phyloP scores from a whole-genome alignment of 2,329 filamentous ascomycete species.

The Leptographium procerum region DNA sequence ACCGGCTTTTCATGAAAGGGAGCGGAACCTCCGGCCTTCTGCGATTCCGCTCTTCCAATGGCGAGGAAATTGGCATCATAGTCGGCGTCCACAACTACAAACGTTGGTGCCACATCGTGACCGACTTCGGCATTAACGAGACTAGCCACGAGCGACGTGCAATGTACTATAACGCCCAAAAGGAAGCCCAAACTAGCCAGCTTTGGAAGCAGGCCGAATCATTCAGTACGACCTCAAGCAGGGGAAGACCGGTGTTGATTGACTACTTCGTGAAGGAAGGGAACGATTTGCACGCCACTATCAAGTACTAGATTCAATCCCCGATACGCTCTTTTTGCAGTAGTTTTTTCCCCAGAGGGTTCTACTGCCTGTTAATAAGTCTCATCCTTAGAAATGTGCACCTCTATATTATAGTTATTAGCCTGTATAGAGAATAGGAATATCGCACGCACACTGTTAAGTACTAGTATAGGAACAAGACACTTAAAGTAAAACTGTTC shows the following conservation, averaged over 20 bases:
- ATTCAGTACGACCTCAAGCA: not conserved
- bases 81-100: not conserved
- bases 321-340: too few relatives aligned
- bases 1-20: not conserved
- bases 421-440: too few relatives aligned
- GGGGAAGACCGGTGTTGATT: not conserved
- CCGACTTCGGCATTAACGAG: not conserved
- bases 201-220: not conserved
- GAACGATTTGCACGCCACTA: not conserved
- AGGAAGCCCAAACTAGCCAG: not conserved
- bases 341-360: too few relatives aligned
- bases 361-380: too few relatives aligned
- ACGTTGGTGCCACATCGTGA: not conserved
- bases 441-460: too few relatives aligned
- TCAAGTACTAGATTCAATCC: not conserved
- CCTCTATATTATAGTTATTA: too few relatives aligned
- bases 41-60: not conserved
- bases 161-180: not conserved
- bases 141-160: not conserved
- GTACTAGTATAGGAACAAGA: too few relatives aligned
- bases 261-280: not conserved
- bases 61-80: not conserved
- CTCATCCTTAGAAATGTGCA: too few relatives aligned
- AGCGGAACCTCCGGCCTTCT: not conserved
- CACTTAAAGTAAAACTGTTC: too few relatives aligned